These are phyloP conservation scores for Termitomyces bulborhizus DNA, from an alignment of 768 basidiomycete species.

Conservation along the genomic window DNA sequence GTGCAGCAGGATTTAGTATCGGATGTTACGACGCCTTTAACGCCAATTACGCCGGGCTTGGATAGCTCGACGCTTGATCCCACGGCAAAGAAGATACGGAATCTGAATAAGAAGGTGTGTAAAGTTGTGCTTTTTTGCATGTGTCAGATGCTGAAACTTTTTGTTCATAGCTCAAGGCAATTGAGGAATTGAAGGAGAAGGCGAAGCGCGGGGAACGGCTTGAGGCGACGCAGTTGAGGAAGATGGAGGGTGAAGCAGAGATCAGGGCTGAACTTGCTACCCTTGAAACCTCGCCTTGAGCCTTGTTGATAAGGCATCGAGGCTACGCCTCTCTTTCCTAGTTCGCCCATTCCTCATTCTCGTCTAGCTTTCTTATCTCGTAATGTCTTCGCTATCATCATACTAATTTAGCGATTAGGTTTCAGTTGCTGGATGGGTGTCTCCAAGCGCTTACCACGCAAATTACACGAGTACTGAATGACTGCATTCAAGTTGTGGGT, in stretches of 20 bases:
- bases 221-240: slow-evolving; percentile 93
- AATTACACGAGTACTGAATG: neutral
- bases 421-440: neutral
- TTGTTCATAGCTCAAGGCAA: slow-evolving; percentile 80
- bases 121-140: neutral
- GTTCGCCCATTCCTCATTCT: neutral
- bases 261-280: slow-evolving; percentile 70
- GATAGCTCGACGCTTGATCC: slow-evolving; percentile 61
- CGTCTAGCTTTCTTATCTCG: slow-evolving; percentile 1
- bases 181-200: slow-evolving; percentile 95
- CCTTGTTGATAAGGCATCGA: neutral
- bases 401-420: slow-evolving; percentile 3
- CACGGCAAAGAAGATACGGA: slow-evolving; percentile 87
- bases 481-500: neutral
- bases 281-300: slow-evolving; percentile 1
- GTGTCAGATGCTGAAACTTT: neutral
- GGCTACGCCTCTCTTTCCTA: neutral
- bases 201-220: slow-evolving; percentile 83
- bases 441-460: neutral
- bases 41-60: slow-evolving; percentile 48
- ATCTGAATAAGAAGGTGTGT: slow-evolving; percentile 90
- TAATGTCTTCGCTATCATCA: slow-evolving; percentile 2
- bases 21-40: slow-evolving; percentile 22
- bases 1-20: slow-evolving; percentile 13
- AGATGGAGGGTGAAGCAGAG: slow-evolving; percentile 88